Conservation (phyloP, 768 basidiomycete genomes). For the Pleurotus tuber-regium region DNA sequence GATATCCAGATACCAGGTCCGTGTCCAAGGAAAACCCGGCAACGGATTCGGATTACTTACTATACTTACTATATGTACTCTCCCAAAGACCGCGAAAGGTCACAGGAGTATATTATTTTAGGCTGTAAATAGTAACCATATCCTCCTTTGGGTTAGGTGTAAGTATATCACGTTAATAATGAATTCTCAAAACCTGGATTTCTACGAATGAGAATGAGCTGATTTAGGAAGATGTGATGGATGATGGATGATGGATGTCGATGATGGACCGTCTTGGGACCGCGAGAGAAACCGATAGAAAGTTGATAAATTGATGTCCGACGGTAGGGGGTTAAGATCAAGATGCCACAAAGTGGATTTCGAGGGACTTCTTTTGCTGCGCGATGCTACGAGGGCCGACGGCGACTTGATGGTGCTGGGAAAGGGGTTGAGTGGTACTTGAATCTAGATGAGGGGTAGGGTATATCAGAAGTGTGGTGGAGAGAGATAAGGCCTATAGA, state of each 20-base stretch:
- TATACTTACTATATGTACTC: too few species aligned
- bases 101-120: too few species aligned
- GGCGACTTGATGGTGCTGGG: constrained; percentile 2
- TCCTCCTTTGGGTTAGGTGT: too few species aligned
- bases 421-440: background rate
- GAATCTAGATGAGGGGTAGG: background rate
- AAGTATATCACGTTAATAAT: too few species aligned
- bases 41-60: too few species aligned
- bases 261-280: constrained; percentile 3
- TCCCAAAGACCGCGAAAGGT: too few species aligned
- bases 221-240: too few species aligned
- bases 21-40: too few species aligned
- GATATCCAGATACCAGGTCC: too few species aligned
- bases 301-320: background rate
- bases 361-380: background rate
- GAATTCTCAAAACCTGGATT: background rate
- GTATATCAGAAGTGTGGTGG: background rate
- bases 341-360: background rate
- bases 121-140: too few species aligned
- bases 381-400: background rate
- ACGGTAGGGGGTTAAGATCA: background rate
- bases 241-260: too few species aligned
- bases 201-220: background rate
- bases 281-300: background rate
- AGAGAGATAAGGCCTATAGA: background rate